These are phyloP conservation scores for Neurospora terricola DNA, from an alignment of 495 filamentous ascomycete genomes.

Conservation along the genomic window DNA sequence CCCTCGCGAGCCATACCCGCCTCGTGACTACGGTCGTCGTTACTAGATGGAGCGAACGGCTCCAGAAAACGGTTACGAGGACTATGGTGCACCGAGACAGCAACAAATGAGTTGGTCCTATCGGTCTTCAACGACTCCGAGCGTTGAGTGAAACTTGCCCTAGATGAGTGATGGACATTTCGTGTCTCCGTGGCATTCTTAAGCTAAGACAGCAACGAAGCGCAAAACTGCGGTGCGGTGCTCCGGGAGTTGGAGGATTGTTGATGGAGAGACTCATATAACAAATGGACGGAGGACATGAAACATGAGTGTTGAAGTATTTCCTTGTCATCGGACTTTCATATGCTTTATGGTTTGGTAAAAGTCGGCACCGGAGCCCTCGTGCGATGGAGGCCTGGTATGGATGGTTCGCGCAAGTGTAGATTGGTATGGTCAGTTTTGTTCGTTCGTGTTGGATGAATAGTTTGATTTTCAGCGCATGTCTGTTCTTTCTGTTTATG, in stretches of 20 bases:
- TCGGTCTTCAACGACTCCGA: not conserved
- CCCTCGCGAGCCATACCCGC: slow-evolving; percentile 36
- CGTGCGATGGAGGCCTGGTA: not conserved
- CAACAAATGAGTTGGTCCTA: not conserved
- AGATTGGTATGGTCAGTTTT: not conserved
- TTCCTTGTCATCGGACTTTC: not conserved
- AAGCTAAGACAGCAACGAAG: no score
- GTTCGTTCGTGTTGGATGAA: not conserved
- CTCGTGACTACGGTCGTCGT: slow-evolving; percentile 38
- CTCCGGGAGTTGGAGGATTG: not conserved
- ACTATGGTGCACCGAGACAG: not conserved
- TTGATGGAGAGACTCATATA: not conserved
- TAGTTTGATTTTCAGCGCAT: not conserved
- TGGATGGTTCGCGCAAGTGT: not conserved
- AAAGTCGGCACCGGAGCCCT: not conserved
- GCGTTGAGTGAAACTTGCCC: not conserved
- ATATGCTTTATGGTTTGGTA: not conserved
- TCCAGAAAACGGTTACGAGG: not conserved
- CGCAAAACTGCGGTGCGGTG: not conserved
- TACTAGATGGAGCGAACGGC: slow-evolving; percentile 18
- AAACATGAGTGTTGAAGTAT: not conserved
- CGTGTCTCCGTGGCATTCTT: not conserved
- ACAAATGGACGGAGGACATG: not conserved
- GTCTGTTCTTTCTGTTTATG: not conserved
- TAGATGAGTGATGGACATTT: not conserved